Percentiles rank a stretch among this genome's conserved stretches.
Evolutionary conservation across 2,329 filamentous ascomycete genomes (phyloP).

Genomic region (Penicillium sumatraense): DNA sequence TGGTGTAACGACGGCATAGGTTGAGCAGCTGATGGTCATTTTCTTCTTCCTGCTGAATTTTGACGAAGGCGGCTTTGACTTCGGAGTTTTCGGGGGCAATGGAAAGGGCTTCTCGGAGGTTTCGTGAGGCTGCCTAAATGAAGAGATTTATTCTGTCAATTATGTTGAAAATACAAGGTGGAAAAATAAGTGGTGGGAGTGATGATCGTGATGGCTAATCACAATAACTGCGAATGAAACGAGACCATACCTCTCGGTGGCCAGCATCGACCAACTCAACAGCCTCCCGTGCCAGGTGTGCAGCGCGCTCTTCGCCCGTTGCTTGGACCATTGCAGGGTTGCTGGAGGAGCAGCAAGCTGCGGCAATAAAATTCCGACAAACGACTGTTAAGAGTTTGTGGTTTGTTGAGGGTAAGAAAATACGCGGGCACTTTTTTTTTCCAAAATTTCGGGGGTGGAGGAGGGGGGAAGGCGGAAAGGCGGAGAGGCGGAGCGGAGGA

Average conservation of each 20-base stretch:
- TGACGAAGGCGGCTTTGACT: conserved; percentile 51
- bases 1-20: conserved; percentile 49
- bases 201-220: not conserved
- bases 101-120: conserved; percentile 54
- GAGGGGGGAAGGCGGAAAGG: conserved; percentile 17
- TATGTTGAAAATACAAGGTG: not conserved
- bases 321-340: conserved; percentile 47
- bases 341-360: conserved; percentile 20
- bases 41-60: conserved; percentile 49
- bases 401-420: not conserved
- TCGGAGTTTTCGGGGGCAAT: conserved; percentile 50
- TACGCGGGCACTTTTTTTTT: conserved; percentile 17
- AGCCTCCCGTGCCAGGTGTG: conserved; percentile 51
- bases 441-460: conserved; percentile 6
- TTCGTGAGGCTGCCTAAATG: conserved; percentile 50
- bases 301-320: conserved; percentile 51
- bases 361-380: conserved; percentile 5
- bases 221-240: not conserved
- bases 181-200: not conserved
- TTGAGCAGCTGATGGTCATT: conserved; percentile 49
- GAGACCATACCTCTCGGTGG: conserved; percentile 47
- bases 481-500: conserved; percentile 13
- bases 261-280: conserved; percentile 52
- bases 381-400: not conserved
- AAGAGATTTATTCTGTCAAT: not conserved